phyloP scores from a whole-genome alignment of 371 early-diverging fungal species.

The Umbelopsis sp. region DNA sequence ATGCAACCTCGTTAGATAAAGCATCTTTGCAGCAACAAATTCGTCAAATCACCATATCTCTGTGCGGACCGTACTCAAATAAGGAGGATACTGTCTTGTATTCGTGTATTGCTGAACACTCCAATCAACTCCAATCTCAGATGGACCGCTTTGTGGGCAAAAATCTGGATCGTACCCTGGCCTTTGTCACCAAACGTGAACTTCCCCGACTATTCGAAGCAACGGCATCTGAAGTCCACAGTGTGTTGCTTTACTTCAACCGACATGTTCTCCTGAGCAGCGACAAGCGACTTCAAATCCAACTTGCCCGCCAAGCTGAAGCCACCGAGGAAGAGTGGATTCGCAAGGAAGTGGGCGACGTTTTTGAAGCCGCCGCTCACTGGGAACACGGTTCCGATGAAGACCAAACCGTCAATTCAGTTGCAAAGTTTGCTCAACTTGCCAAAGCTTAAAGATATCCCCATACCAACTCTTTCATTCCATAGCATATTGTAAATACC shows the following conservation, averaged over 20 bases:
- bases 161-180: constrained; percentile 9
- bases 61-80: neutral
- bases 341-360: constrained; percentile 9
- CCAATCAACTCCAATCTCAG: neutral
- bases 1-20: constrained; percentile 14
- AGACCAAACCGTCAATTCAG: constrained; percentile 1
- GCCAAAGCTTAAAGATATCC: neutral
- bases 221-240: constrained; percentile 10
- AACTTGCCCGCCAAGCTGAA: constrained; percentile 8
- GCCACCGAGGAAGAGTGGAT: constrained; percentile 15
- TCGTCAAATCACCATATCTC: constrained; percentile 8
- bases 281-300: constrained; percentile 11
- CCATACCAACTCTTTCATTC: neutral
- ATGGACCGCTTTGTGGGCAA: constrained; percentile 18
- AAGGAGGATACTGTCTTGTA: neutral
- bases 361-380: constrained; percentile 12
- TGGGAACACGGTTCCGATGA: constrained; percentile 15
- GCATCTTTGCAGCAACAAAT: constrained; percentile 12
- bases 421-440: constrained; percentile 14
- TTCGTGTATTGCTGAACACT: constrained; percentile 9
- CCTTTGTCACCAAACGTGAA: constrained; percentile 9
- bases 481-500: constrained; percentile 18
- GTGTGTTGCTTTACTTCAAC: constrained; percentile 6
- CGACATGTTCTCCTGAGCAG: constrained; percentile 10
- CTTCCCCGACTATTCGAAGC: constrained; percentile 9